Conservation (phyloP, 371 early-diverging fungal genomes). For the Nematocida homosporus region DNA sequence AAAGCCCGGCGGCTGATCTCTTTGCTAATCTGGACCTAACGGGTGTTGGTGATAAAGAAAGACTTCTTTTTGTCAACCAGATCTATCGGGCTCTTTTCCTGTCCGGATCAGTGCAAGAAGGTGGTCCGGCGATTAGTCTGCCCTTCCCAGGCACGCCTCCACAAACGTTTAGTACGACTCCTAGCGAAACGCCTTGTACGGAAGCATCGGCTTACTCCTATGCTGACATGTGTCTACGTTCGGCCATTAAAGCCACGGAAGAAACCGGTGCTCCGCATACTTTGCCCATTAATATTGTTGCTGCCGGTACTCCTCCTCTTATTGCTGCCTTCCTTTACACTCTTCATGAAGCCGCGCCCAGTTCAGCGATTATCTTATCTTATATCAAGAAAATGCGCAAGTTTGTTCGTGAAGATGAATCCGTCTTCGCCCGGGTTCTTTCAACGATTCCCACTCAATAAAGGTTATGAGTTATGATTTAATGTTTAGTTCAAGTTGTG, state of each 20-base stretch:
- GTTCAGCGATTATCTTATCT: conserved; percentile 37
- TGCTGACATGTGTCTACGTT: conserved; percentile 43
- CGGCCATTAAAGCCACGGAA: conserved; percentile 46
- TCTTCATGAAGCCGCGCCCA: conserved; percentile 32
- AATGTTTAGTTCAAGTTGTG: no score
- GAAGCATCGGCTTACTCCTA: conserved; percentile 1
- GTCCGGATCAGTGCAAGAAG: conserved; percentile 14
- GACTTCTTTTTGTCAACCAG: conserved; percentile 39
- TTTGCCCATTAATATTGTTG: conserved; percentile 14
- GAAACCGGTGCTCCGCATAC: conserved; percentile 34
- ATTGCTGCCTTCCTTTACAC: conserved; percentile 48
- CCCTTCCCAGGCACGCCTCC: not conserved
- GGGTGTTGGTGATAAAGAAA: conserved; percentile 2
- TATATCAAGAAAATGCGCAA: conserved; percentile 50
- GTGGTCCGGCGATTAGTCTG: not conserved
- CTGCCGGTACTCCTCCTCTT: conserved; percentile 26
- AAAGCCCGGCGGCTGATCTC: not conserved
- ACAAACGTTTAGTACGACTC: not conserved
- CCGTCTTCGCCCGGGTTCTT: conserved; percentile 32
- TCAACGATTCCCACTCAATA: no score
- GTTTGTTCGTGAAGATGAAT: conserved; percentile 30
- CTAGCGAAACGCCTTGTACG: not conserved
- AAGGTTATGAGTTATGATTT: no score
- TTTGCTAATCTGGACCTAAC: conserved; percentile 20
- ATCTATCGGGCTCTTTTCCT: conserved; percentile 46